These are phyloP conservation scores for Fistulinella staudtii DNA, from an alignment of 1,284 basidiomycete species.

Conservation along the genomic window DNA sequence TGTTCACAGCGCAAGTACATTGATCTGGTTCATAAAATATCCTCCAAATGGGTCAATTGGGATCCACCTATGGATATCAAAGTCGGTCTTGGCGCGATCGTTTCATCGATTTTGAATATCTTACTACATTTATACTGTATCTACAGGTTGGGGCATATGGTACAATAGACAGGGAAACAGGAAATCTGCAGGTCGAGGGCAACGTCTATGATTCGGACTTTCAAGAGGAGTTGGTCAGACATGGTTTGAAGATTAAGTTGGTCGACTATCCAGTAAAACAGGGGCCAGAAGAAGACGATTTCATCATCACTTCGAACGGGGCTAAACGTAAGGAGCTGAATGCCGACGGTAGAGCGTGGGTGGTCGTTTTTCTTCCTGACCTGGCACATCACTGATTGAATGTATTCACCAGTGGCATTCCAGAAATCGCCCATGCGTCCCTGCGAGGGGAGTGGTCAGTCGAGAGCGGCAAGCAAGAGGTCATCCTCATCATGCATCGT, in stretches of 20 bases:
- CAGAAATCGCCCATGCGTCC: constrained; percentile 6
- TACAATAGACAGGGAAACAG: constrained; percentile 19
- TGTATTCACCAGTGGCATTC: constrained; percentile 8
- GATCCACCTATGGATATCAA: constrained; percentile 17
- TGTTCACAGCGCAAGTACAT: constrained; percentile 30
- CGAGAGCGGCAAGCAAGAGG: constrained; percentile 14
- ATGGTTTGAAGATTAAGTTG: constrained; percentile 13
- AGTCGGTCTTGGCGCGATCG: constrained; percentile 10
- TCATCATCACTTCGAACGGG: constrained; percentile 19
- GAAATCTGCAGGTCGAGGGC: constrained; percentile 19
- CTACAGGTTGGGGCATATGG: constrained; percentile 30
- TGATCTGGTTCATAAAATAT: constrained; percentile 22
- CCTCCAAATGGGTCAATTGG: constrained; percentile 30
- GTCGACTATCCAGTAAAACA: constrained; percentile 13
- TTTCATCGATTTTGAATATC: too few relatives aligned
- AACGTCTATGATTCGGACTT: constrained; percentile 29
- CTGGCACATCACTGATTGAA: background rate
- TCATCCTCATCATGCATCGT: constrained; percentile 20
- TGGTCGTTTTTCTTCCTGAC: background rate
- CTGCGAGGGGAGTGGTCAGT: constrained; percentile 21
- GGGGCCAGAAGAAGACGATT: constrained; percentile 19
- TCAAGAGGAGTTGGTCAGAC: constrained; percentile 17
- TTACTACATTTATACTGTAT: background rate
- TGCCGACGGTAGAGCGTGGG: constrained; percentile 11
- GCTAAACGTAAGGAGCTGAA: constrained; percentile 5